phyloP scores from a whole-genome alignment of 2,329 filamentous ascomycete genomes.

The Penicillium decumbens region DNA sequence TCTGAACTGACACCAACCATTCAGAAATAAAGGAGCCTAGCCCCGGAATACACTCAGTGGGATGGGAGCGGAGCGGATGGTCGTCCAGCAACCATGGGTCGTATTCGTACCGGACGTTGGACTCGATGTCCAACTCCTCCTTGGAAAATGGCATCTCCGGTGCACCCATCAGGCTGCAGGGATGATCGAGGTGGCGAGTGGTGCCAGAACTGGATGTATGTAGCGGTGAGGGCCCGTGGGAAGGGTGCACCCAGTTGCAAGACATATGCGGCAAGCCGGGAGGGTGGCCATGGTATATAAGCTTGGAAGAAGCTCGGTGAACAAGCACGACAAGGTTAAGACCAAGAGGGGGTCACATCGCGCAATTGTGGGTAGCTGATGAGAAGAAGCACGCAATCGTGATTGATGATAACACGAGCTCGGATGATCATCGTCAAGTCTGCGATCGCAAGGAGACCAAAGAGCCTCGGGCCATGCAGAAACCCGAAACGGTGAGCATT shows the following conservation, averaged over 20 bases:
- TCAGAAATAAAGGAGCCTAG: conserved; percentile 17
- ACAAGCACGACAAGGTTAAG: neutral
- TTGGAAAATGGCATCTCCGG: conserved; percentile 8
- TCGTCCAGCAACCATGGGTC: conserved; percentile 30
- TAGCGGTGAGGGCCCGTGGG: neutral
- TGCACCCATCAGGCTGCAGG: conserved; percentile 2
- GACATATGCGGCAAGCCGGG: neutral
- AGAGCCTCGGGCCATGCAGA: neutral
- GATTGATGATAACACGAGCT: conserved; percentile 10
- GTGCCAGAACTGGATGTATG: neutral
- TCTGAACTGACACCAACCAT: conserved; percentile 12
- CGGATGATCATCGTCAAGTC: conserved; percentile 6
- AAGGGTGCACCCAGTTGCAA: neutral
- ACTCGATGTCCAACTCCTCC: conserved; percentile 4
- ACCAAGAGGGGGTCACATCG: conserved; percentile 12
- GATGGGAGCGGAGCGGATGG: conserved; percentile 33
- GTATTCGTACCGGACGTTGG: conserved; percentile 17
- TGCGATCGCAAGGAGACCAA: neutral
- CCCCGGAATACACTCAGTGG: conserved; percentile 29
- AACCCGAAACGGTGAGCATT: neutral
- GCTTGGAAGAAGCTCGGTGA: neutral
- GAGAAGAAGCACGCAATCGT: conserved; percentile 20
- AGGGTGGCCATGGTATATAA: conserved; percentile 1
- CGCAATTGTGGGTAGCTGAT: conserved; percentile 14
- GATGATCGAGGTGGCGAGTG: neutral